Evolutionary conservation across 495 filamentous ascomycete genomes (phyloP).

Genomic region (Chaetomium fimeti): DNA sequence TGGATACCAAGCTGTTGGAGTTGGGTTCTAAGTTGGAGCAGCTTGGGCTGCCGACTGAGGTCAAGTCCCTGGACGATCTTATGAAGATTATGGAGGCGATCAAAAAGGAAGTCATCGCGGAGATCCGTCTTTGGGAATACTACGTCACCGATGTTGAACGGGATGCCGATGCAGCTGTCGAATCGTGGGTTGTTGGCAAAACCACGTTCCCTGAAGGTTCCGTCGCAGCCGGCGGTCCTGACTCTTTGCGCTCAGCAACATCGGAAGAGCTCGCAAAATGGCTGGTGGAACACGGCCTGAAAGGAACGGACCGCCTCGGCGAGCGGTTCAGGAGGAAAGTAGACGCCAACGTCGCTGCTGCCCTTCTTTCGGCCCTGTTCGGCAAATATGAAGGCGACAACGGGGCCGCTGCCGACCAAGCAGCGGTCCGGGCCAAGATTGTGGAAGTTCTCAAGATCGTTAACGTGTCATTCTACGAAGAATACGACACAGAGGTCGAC

Average conservation of each 20-base stretch:
- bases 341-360: constrained; percentile 66
- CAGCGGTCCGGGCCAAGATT: constrained; percentile 51
- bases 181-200: constrained; percentile 65
- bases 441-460: constrained; percentile 71
- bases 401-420: constrained; percentile 45
- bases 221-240: constrained; percentile 44
- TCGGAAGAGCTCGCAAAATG: constrained; percentile 54
- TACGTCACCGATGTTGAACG: constrained; percentile 78
- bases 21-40: constrained; percentile 67
- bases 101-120: constrained; percentile 73
- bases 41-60: constrained; percentile 69
- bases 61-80: constrained; percentile 72
- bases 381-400: constrained; percentile 61
- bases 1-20: constrained; percentile 80
- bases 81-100: constrained; percentile 78
- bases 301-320: constrained; percentile 67
- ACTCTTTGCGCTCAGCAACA: constrained; percentile 43
- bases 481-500: constrained; percentile 81
- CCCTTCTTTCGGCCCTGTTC: constrained; percentile 64
- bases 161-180: constrained; percentile 64
- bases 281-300: constrained; percentile 57
- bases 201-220: constrained; percentile 47
- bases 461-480: constrained; percentile 83
- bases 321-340: constrained; percentile 71
- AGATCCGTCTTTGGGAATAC: constrained; percentile 86